phyloP scores from a whole-genome alignment of 2,329 filamentous ascomycete genomes.

The Diplodia scrobiculata region DNA sequence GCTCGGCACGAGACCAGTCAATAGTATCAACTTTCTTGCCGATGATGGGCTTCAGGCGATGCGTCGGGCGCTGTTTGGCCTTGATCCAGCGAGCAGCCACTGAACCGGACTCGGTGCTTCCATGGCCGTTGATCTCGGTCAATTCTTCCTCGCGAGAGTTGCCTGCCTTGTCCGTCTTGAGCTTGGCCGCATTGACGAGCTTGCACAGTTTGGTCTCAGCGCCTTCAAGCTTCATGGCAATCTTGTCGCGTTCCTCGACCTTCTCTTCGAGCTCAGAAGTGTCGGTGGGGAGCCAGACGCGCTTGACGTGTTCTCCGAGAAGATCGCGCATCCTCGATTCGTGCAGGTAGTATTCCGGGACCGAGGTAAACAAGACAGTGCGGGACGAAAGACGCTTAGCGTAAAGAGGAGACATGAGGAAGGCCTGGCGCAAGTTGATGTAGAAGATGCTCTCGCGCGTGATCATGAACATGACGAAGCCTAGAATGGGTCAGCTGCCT shows the following conservation, averaged over 20 bases:
- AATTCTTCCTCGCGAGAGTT: conserved; percentile 21
- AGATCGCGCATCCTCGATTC: conserved; percentile 26
- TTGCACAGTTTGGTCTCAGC: conserved; percentile 28
- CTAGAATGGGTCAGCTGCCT: conserved; percentile 33
- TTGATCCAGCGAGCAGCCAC: conserved; percentile 26
- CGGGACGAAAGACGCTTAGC: conserved; percentile 83
- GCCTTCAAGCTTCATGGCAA: conserved; percentile 19
- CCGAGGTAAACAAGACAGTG: conserved; percentile 71
- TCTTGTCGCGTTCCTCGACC: conserved; percentile 26
- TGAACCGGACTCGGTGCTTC: conserved; percentile 12
- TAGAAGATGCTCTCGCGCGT: conserved; percentile 88
- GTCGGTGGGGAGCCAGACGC: conserved; percentile 26
- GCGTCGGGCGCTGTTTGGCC: conserved; percentile 26
- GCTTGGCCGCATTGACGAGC: conserved; percentile 18
- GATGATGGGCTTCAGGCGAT: conserved; percentile 26
- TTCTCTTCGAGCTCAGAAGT: conserved; percentile 25
- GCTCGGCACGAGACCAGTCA: conserved; percentile 26
- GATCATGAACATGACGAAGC: conserved; percentile 85
- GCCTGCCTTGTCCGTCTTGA: conserved; percentile 7
- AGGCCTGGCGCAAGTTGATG: conserved; percentile 90
- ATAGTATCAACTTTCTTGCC: conserved; percentile 30
- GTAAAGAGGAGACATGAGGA: conserved; percentile 81
- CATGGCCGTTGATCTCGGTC: conserved; percentile 15
- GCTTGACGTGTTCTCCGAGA: conserved; percentile 26
- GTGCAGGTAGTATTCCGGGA: conserved; percentile 23